These are phyloP conservation scores for Candida neerlandica DNA, from an alignment of 1,139 yeast genomes.

Conservation along the genomic window DNA sequence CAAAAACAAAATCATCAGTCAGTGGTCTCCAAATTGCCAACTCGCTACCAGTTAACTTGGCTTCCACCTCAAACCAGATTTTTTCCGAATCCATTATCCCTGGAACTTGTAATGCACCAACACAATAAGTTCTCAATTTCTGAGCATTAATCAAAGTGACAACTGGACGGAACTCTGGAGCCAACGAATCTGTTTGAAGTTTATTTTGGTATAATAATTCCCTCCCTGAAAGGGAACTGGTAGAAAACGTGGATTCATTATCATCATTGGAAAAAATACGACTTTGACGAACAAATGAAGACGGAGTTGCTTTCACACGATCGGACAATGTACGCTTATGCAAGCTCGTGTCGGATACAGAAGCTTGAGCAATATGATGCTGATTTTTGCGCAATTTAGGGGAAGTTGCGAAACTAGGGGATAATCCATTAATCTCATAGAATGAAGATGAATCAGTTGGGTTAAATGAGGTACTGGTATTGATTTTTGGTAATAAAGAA, in stretches of 20 bases:
- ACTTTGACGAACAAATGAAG: slow-evolving; percentile 42
- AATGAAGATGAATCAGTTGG: slow-evolving; percentile 11
- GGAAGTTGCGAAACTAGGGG: slow-evolving; percentile 7
- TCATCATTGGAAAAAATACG: slow-evolving; percentile 31
- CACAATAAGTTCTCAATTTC: slow-evolving; percentile 39
- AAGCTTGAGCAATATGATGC: slow-evolving; percentile 1
- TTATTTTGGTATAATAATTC: slow-evolving; percentile 26
- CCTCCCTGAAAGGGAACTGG: slow-evolving; percentile 16
- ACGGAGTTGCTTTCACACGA: slow-evolving; percentile 37
- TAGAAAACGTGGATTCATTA: slow-evolving; percentile 20
- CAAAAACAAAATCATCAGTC: slow-evolving; percentile 23
- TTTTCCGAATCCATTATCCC: slow-evolving; percentile 16
- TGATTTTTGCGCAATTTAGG: slow-evolving; percentile 10
- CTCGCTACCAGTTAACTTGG: slow-evolving; percentile 54
- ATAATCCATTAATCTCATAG: slow-evolving; percentile 5
- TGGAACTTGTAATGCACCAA: slow-evolving; percentile 33
- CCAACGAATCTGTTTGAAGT: slow-evolving; percentile 29
- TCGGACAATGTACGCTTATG: slow-evolving; percentile 29
- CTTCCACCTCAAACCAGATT: slow-evolving; percentile 43
- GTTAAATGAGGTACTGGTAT: background rate
- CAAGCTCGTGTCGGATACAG: slow-evolving; percentile 8
- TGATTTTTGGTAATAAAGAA: slow-evolving; percentile 11
- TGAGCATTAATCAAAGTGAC: slow-evolving; percentile 47
- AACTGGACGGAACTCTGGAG: slow-evolving; percentile 44
- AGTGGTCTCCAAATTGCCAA: slow-evolving; percentile 50